These are phyloP conservation scores for Litsea cubeba DNA, from an alignment of 164 flowering plant genomes.

Conservation along the genomic window DNA sequence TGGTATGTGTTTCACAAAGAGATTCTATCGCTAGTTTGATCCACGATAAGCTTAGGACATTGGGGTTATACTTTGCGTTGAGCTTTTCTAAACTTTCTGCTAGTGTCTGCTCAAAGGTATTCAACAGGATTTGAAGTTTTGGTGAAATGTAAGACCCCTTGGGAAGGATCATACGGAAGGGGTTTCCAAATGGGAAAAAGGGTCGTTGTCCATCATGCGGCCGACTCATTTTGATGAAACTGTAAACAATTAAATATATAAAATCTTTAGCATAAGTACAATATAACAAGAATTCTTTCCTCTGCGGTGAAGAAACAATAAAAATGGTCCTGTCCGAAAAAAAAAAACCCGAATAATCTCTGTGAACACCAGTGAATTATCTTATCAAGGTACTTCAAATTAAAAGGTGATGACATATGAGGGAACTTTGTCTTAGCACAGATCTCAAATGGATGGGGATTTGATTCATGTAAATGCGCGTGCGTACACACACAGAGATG, in stretches of 20 bases:
- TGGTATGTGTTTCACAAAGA: slow-evolving; percentile 64
- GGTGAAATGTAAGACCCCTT: slow-evolving; percentile 59
- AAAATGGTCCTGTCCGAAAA: too few species aligned
- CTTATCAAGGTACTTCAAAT: too few species aligned
- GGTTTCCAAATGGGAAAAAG: slow-evolving; percentile 72
- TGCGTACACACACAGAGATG: too few species aligned
- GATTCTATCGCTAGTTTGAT: slow-evolving; percentile 70
- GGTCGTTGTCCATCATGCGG: slow-evolving; percentile 70
- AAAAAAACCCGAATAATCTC: too few species aligned
- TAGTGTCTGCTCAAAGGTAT: slow-evolving; percentile 57
- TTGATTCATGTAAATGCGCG: too few species aligned
- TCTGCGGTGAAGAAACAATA: too few species aligned
- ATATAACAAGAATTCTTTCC: neutral
- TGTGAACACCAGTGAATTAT: too few species aligned
- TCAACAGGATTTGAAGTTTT: slow-evolving; percentile 35
- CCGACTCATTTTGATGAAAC: slow-evolving; percentile 54
- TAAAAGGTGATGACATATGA: too few species aligned
- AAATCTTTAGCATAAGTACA: neutral
- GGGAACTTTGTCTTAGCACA: too few species aligned
- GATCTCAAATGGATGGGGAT: too few species aligned
- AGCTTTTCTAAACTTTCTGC: slow-evolving; percentile 54
- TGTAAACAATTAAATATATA: neutral
- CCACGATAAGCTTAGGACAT: slow-evolving; percentile 68
- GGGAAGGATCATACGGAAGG: slow-evolving; percentile 63
- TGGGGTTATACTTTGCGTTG: slow-evolving; percentile 39